phyloP scores from a whole-genome alignment of 202 grass and related monocot genomes.

The Alloteropsis angusta region DNA sequence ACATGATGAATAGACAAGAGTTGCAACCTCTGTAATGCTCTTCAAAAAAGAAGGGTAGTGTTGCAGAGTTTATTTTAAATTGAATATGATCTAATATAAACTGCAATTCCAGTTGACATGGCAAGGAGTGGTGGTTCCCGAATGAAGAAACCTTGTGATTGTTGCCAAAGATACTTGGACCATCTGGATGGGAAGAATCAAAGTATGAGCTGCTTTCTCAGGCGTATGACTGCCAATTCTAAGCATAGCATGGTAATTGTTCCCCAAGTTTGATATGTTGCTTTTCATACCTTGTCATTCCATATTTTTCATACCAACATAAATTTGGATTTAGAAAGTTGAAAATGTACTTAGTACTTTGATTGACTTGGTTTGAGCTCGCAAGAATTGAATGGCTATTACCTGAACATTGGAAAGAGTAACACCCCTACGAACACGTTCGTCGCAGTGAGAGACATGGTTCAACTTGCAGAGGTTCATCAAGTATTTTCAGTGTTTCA shows the following conservation, averaged over 20 bases:
- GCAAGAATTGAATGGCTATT: neutral
- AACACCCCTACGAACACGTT: neutral
- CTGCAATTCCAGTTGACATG: constrained; percentile 4
- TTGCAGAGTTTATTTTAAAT: neutral
- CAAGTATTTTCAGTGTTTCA: neutral
- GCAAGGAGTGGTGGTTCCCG: neutral
- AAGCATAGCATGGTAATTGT: constrained; percentile 18
- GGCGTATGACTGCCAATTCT: constrained; percentile 10
- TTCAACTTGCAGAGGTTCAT: neutral
- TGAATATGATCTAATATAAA: neutral
- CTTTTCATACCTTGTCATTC: neutral
- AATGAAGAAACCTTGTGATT: constrained; percentile 18
- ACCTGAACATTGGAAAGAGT: neutral
- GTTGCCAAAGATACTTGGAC: constrained; percentile 12
- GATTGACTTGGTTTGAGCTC: neutral
- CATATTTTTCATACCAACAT: neutral
- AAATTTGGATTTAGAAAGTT: neutral
- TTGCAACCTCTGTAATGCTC: neutral
- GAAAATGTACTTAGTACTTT: neutral
- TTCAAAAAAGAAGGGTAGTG: neutral
- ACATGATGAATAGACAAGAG: neutral
- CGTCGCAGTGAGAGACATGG: neutral
- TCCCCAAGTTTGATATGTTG: neutral
- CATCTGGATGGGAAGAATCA: constrained; percentile 25
- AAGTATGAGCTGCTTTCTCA: constrained; percentile 24